Percentiles rank a stretch among this genome's conserved stretches.
phyloP scores from a whole-genome alignment of 768 basidiomycete species.

The Tremella fuciformis region DNA sequence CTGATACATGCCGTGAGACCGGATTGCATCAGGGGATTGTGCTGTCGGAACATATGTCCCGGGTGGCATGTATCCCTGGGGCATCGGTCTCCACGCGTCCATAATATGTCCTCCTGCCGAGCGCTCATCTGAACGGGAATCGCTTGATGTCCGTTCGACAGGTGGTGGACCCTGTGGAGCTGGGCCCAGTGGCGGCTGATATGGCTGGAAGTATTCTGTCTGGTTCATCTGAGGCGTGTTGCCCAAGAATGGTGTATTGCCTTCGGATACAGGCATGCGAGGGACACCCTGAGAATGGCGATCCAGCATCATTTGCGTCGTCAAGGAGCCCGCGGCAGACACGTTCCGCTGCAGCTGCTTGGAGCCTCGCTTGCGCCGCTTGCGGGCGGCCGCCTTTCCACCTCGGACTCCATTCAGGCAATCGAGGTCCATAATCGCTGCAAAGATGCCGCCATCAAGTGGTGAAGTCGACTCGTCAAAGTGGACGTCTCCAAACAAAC shows the following conservation, averaged over 20 bases:
- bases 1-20: background rate
- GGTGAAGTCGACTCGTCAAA: constrained; percentile 80
- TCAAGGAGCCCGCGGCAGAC: constrained; percentile 41
- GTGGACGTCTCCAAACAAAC: constrained; percentile 70
- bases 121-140: constrained; percentile 67
- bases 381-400: constrained; percentile 51
- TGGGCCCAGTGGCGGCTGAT: background rate
- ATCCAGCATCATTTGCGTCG: constrained; percentile 52
- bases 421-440: constrained; percentile 69
- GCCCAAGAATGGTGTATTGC: constrained; percentile 26
- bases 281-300: constrained; percentile 41
- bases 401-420: constrained; percentile 66
- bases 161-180: constrained; percentile 31
- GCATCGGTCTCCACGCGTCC: constrained; percentile 68
- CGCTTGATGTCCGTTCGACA: constrained; percentile 27
- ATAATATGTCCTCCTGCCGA: constrained; percentile 69
- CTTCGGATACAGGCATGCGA: constrained; percentile 21
- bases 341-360: constrained; percentile 44
- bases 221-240: constrained; percentile 16
- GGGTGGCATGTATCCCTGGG: constrained; percentile 22
- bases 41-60: constrained; percentile 22
- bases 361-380: constrained; percentile 37
- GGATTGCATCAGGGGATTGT: constrained; percentile 15
- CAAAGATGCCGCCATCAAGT: constrained; percentile 74
- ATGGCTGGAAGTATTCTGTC: constrained; percentile 24